Base-by-base conservation (phyloP, 75 land plant species). In the Isoetes taiwanensis region DNA sequence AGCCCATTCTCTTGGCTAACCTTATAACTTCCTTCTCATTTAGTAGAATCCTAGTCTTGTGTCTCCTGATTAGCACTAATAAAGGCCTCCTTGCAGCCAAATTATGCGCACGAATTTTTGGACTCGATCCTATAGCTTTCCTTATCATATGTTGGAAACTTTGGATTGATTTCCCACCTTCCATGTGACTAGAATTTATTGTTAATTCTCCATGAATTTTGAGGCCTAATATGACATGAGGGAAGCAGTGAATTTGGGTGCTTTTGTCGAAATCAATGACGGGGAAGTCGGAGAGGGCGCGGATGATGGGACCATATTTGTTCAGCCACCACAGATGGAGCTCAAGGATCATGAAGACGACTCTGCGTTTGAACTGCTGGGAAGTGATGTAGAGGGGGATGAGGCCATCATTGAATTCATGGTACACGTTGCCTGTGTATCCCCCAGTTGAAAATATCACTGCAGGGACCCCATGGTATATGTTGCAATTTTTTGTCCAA, bases 361-460 rank as follows among this genome's bases (percentile, higher is more conserved):
- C 50, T 23, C 23, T 23, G n/a, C 16, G 8, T 16, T 46, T 46
- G 25, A 46, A 46, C 50, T n/a, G n/a, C 6, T 57, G 59, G 11
- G 63, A 24, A 1, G 63, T 61, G 50, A 61, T 43, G 28, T 39
- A 61, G 29, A 61, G 37, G 0, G 61, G 61, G 25, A 86, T 27
- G 28, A 86, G 52, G 23, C 80, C 87, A 55, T 86, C 86, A 61
- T 80, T 80, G 73, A 86, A 86, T 37, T 82, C 93, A 41, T 86
- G 93, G 64, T 77, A 86, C 20, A 80, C 63, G 41, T 82, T 86
- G 26, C 93, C 86, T 10, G 83, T 80, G 69, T 79, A 86, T 1
- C 93, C 86, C 38, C 83, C 83, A 0, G 79, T 78, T 11, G 83
- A 83, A 75, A 86, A 86, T 39, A 86, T 42, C 16, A 86, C 43